Percentiles rank a stretch among this genome's conserved stretches.
phyloP scores from a whole-genome alignment of 805 yeast species.

The Zygosaccharomyces bailii region DNA sequence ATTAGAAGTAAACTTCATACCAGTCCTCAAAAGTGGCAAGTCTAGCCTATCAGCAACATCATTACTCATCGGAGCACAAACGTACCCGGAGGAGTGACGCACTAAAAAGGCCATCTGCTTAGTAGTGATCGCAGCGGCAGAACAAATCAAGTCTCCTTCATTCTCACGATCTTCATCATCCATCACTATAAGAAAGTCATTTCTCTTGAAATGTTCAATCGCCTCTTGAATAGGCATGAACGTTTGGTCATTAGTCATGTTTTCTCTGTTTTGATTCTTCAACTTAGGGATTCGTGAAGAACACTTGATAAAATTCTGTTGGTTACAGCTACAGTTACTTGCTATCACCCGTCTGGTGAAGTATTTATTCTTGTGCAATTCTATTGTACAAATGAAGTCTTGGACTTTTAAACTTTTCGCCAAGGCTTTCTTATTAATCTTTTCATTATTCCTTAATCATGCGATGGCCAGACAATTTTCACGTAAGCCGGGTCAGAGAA shows the following conservation, averaged over 20 bases:
- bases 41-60: slow-evolving; percentile 76
- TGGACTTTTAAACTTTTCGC: not conserved
- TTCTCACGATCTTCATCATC: slow-evolving; percentile 96
- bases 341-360: too few species aligned
- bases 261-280: not conserved
- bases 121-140: slow-evolving; percentile 78
- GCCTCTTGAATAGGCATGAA: slow-evolving; percentile 33
- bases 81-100: slow-evolving; percentile 82
- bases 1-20: slow-evolving; percentile 29
- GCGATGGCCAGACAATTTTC: not conserved
- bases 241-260: slow-evolving; percentile 6
- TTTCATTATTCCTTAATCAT: not conserved
- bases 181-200: slow-evolving; percentile 83
- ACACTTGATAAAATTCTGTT: not conserved
- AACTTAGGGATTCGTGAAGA: not conserved
- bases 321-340: not conserved
- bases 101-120: slow-evolving; percentile 93
- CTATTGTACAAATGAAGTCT: too few species aligned
- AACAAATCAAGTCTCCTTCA: slow-evolving; percentile 93
- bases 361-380: too few species aligned
- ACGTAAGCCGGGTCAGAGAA: not conserved
- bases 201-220: slow-evolving; percentile 31
- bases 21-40: slow-evolving; percentile 64
- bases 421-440: not conserved
- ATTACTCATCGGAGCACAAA: slow-evolving; percentile 83